Conservation (phyloP, 2,329 filamentous ascomycete genomes). For the Ophiostoma fasciatum region DNA sequence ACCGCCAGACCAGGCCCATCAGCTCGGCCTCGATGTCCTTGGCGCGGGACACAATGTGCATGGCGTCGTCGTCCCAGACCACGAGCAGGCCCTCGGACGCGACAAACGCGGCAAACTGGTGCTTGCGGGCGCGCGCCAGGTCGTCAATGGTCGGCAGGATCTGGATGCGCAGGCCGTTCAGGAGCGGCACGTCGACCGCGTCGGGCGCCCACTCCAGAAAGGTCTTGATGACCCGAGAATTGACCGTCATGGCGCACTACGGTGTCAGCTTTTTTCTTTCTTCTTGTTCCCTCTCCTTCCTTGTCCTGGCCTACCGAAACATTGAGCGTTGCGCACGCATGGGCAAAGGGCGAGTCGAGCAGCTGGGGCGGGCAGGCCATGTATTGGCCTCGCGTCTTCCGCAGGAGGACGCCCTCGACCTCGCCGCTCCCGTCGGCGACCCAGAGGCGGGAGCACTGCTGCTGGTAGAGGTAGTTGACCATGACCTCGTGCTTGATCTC, state of each 20-base stretch:
- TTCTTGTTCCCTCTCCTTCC: neutral
- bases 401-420: conserved; percentile 56
- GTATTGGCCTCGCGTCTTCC: conserved; percentile 53
- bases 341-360: conserved; percentile 45
- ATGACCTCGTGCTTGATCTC: conserved; percentile 72
- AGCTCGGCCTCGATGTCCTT: conserved; percentile 61
- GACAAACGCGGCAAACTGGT: conserved; percentile 70
- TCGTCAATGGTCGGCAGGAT: conserved; percentile 59
- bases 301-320: conserved; percentile 41
- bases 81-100: conserved; percentile 55
- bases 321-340: conserved; percentile 53
- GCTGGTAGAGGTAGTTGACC: conserved; percentile 71
- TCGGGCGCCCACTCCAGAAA: conserved; percentile 60
- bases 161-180: conserved; percentile 63
- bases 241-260: conserved; percentile 72
- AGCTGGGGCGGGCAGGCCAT: conserved; percentile 57
- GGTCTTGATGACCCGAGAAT: conserved; percentile 64
- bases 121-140: conserved; percentile 54
- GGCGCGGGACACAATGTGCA: conserved; percentile 54
- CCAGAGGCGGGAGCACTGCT: conserved; percentile 63
- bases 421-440: conserved; percentile 54
- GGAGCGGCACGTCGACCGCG: conserved; percentile 58
- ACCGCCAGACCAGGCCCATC: conserved; percentile 63
- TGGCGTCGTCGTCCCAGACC: conserved; percentile 71
- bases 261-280: neutral